Percentiles rank a stretch among this genome's conserved stretches.
Evolutionary conservation across 208 protist species (phyloP).

Genomic region (Phytomonas sp.): DNA sequence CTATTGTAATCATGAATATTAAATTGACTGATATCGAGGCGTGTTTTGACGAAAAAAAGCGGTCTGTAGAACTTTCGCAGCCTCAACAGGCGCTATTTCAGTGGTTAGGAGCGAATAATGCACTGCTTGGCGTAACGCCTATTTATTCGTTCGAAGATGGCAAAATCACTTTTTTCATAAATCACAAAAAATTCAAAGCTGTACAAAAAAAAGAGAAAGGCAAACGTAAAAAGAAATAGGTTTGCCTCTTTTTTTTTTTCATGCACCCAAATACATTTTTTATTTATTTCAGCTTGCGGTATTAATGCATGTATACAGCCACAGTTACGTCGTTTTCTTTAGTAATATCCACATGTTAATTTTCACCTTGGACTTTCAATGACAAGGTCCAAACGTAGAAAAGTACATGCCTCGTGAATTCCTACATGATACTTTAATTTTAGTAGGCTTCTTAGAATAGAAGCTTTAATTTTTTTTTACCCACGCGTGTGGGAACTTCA

Average conservation of each 20-base stretch:
- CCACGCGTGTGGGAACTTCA: too few species aligned
- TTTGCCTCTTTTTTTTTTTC: not conserved
- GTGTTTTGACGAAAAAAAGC: constrained; percentile 23
- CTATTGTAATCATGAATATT: constrained; percentile 30
- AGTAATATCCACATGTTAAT: too few species aligned
- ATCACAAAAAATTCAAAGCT: constrained; percentile 27
- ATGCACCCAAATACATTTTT: not conserved
- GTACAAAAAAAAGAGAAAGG: constrained; percentile 16
- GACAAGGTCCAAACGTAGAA: too few species aligned
- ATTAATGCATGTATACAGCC: not conserved
- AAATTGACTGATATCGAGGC: constrained; percentile 21
- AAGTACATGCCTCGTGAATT: too few species aligned
- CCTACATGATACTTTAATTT: too few species aligned
- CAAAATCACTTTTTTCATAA: constrained; percentile 37
- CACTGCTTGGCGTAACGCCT: constrained; percentile 22
- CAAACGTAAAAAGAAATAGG: constrained; percentile 18
- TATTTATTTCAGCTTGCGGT: not conserved
- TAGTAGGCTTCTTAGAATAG: too few species aligned
- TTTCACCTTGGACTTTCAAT: too few species aligned
- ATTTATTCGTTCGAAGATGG: constrained; percentile 27
- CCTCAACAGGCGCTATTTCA: constrained; percentile 18
- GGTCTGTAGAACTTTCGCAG: constrained; percentile 7
- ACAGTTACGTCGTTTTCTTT: too few species aligned
- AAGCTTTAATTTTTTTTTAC: too few species aligned
- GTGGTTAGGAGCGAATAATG: constrained; percentile 36